Percentiles rank a stretch among this genome's conserved stretches.
These are phyloP conservation scores for Abelmoschus esculentus DNA, from an alignment of 345 rosid species.

Conservation along the genomic window DNA sequence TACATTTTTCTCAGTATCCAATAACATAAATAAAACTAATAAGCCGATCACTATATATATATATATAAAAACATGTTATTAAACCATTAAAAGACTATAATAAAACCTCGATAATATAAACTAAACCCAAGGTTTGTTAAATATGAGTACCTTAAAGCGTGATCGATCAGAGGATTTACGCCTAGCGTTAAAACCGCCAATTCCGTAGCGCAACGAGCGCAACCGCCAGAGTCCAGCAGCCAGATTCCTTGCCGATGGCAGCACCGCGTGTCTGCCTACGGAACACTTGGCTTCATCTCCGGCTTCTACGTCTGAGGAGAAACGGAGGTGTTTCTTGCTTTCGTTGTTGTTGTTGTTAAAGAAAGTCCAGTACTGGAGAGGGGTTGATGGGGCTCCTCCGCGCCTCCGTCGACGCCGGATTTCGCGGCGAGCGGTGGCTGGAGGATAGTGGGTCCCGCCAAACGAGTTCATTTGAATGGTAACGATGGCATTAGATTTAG, in stretches of 20 bases:
- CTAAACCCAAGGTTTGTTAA: neutral
- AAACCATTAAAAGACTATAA: neutral
- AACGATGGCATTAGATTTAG: neutral
- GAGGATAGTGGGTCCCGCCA: slow-evolving; percentile 3
- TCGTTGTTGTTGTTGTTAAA: neutral
- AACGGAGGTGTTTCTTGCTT: neutral
- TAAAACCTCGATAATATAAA: neutral
- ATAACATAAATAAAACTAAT: neutral
- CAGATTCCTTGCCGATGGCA: slow-evolving; percentile 32
- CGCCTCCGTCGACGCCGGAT: slow-evolving; percentile 3
- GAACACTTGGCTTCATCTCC: neutral
- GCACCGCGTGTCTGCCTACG: neutral
- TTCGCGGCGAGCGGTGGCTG: slow-evolving; percentile 2
- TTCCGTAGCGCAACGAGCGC: neutral
- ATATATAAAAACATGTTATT: neutral
- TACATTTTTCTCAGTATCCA: neutral
- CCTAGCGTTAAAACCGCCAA: slow-evolving; percentile 1
- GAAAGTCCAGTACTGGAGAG: slow-evolving; percentile 19
- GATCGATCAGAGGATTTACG: slow-evolving; percentile 14
- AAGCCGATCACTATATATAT: neutral
- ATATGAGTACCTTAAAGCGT: slow-evolving; percentile 13
- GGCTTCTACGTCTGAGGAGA: neutral
- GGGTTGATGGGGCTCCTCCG: slow-evolving; percentile 15
- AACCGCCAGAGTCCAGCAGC: slow-evolving; percentile 30
- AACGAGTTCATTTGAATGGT: slow-evolving; percentile 21